phyloP scores from a whole-genome alignment of 371 early-diverging fungal species.

The Actinomortierella wolfii region DNA sequence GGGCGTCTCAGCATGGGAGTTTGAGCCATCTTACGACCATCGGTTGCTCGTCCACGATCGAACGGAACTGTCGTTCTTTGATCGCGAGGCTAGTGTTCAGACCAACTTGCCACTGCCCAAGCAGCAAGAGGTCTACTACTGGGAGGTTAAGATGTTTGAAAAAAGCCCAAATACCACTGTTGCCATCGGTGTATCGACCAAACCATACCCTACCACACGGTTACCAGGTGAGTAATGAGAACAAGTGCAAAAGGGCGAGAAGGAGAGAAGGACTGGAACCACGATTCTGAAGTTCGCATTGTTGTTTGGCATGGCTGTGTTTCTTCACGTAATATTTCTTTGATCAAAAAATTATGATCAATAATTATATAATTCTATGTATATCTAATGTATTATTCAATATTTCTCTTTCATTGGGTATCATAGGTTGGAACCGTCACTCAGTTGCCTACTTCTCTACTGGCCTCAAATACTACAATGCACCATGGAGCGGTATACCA shows the following conservation, averaged over 20 bases:
- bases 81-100: slow-evolving; percentile 74
- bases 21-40: slow-evolving; percentile 64
- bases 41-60: slow-evolving; percentile 67
- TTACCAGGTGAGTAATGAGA: slow-evolving; percentile 63
- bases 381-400: no score
- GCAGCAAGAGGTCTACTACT: slow-evolving; percentile 71
- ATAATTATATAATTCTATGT: no score
- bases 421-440: slow-evolving; percentile 69
- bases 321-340: no score
- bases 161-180: slow-evolving; percentile 56
- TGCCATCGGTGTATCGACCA: slow-evolving; percentile 63
- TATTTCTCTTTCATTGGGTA: no score
- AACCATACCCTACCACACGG: slow-evolving; percentile 67
- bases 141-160: slow-evolving; percentile 71
- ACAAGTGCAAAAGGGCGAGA: no score
- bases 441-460: slow-evolving; percentile 75
- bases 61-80: slow-evolving; percentile 75
- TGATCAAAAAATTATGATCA: no score
- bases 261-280: no score
- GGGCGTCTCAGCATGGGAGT: slow-evolving; percentile 81
- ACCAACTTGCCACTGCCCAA: slow-evolving; percentile 79
- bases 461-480: slow-evolving; percentile 69
- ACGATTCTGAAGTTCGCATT: no score
- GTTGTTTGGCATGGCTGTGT: no score
- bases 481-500: slow-evolving; percentile 63